Evolutionary conservation across 345 rosid genomes (phyloP).

Genomic region (Angophora floribunda): DNA sequence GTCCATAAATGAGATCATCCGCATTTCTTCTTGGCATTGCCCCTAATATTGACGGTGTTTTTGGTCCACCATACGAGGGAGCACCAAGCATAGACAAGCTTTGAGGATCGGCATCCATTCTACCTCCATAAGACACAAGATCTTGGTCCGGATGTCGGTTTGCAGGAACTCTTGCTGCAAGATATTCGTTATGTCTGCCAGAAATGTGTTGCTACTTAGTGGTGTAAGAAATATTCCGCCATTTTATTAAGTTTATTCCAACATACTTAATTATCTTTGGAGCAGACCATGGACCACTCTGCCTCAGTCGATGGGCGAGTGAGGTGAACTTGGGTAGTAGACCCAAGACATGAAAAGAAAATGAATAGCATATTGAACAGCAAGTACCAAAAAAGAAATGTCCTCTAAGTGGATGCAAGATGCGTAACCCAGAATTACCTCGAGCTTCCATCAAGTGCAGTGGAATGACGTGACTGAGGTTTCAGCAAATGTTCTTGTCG

Average conservation of each 20-base stretch:
- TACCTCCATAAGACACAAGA: constrained; percentile 64
- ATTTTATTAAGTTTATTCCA: background rate
- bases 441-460: constrained; percentile 60
- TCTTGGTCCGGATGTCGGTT: constrained; percentile 68
- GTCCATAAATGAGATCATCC: constrained; percentile 67
- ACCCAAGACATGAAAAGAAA: background rate
- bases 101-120: constrained; percentile 69
- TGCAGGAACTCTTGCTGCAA: constrained; percentile 61
- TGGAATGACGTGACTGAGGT: constrained; percentile 59
- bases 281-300: background rate
- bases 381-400: background rate
- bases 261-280: background rate
- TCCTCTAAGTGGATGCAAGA: background rate
- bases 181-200: constrained; percentile 29
- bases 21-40: constrained; percentile 80
- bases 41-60: constrained; percentile 77
- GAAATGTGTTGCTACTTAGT: constrained; percentile 82
- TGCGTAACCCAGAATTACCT: constrained; percentile 44
- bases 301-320: background rate
- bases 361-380: background rate
- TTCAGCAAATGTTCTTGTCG: constrained; percentile 81
- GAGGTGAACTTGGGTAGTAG: background rate
- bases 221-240: background rate
- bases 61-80: constrained; percentile 63
- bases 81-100: constrained; percentile 48